A percentile compares a stretch with the other conserved stretches of the same genome.
These are phyloP conservation scores for Lactarius indigo DNA, from an alignment of 768 basidiomycete genomes.

Conservation along the genomic window DNA sequence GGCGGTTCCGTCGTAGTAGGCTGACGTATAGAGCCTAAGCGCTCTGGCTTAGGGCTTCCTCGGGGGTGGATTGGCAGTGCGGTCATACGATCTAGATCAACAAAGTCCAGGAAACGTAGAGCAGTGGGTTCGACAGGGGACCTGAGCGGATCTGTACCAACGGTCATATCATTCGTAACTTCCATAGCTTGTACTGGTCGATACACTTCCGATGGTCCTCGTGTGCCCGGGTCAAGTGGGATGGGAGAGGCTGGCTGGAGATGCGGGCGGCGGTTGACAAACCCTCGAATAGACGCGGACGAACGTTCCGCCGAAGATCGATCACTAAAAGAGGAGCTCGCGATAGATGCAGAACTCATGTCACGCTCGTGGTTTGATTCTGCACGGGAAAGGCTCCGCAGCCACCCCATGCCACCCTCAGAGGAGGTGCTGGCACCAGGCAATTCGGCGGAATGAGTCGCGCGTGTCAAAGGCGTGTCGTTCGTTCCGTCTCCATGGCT, in stretches of 20 bases:
- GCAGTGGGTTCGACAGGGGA: slow-evolving; percentile 8
- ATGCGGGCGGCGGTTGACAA: slow-evolving; percentile 8
- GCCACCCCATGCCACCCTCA: slow-evolving; percentile 16
- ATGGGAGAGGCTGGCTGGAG: slow-evolving; percentile 14
- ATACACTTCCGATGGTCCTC: slow-evolving; percentile 14
- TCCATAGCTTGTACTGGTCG: slow-evolving; percentile 9
- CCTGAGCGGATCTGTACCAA: slow-evolving; percentile 4
- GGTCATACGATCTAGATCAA: slow-evolving; percentile 1
- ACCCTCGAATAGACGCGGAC: slow-evolving; percentile 11
- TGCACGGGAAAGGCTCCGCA: slow-evolving; percentile 15
- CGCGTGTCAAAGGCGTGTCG: slow-evolving; percentile 5
- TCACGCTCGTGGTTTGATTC: slow-evolving; percentile 19
- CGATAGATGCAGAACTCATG: background rate
- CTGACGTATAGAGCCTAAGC: slow-evolving; percentile 5
- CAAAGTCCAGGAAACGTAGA: slow-evolving; percentile 2
- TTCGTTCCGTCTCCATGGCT: slow-evolving; percentile 4
- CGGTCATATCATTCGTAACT: background rate
- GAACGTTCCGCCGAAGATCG: slow-evolving; percentile 9
- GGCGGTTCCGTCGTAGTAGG: slow-evolving; percentile 1
- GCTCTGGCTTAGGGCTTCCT: slow-evolving; percentile 9
- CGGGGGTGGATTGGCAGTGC: slow-evolving; percentile 2
- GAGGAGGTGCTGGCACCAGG: background rate
- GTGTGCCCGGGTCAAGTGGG: slow-evolving; percentile 1
- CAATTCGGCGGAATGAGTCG: slow-evolving; percentile 7
- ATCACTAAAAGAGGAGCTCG: background rate